Evolutionary conservation across 1,284 basidiomycete genomes (phyloP).

Genomic region (Leccinum cinnamomeum): DNA sequence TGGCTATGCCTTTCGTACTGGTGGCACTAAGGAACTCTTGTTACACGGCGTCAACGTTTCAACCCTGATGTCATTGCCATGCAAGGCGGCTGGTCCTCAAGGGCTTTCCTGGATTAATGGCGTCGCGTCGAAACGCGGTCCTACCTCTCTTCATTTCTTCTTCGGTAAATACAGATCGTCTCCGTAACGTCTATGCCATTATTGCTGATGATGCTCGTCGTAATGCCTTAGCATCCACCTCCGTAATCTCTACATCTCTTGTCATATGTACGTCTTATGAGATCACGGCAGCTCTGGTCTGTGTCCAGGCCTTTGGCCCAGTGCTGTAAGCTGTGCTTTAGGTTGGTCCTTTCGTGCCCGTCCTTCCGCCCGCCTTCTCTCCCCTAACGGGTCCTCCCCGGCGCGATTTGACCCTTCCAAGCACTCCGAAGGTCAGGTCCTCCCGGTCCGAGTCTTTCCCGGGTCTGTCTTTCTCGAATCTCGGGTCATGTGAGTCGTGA

Average conservation of each 20-base stretch:
- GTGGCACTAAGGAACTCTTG: not conserved
- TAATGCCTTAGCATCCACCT: not conserved
- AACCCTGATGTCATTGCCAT: constrained; percentile 2
- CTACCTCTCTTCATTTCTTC: not conserved
- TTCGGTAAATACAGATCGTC: not conserved
- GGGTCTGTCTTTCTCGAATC: too few relatives aligned
- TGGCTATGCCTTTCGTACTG: not conserved
- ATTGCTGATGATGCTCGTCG: not conserved
- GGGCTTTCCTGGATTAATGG: constrained; percentile 11
- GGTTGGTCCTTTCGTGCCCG: too few relatives aligned
- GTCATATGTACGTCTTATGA: not conserved
- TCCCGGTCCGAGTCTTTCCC: too few relatives aligned
- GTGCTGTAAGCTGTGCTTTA: not conserved
- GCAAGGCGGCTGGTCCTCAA: not conserved
- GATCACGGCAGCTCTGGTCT: not conserved
- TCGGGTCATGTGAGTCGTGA: too few relatives aligned
- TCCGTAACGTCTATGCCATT: not conserved
- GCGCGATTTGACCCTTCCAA: too few relatives aligned
- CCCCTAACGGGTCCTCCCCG: too few relatives aligned
- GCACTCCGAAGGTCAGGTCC: too few relatives aligned
- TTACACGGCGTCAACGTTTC: not conserved
- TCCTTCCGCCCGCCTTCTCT: too few relatives aligned
- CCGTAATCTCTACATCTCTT: not conserved
- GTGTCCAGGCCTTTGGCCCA: not conserved
- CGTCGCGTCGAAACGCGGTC: not conserved